phyloP scores from a whole-genome alignment of 2,329 filamentous ascomycete species.

The Fusarium sp. region DNA sequence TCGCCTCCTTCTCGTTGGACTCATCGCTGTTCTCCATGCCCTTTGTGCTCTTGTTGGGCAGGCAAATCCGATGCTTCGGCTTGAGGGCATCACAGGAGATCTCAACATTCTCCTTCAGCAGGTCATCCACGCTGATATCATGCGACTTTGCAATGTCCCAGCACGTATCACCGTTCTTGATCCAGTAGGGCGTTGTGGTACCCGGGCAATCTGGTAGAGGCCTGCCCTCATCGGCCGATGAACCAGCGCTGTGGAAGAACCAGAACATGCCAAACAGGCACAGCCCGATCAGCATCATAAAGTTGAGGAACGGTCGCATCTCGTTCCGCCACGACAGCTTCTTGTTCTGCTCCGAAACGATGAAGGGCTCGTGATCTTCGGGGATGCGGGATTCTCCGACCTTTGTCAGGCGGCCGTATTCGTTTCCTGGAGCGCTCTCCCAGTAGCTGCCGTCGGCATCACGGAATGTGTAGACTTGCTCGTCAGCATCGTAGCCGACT shows the following conservation, averaged over 20 bases:
- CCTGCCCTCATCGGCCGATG: slow-evolving; percentile 33
- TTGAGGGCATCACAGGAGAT: slow-evolving; percentile 58
- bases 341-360: slow-evolving; percentile 36
- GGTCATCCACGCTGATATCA: slow-evolving; percentile 54
- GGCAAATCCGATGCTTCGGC: slow-evolving; percentile 55
- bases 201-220: slow-evolving; percentile 42
- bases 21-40: not conserved
- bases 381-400: slow-evolving; percentile 46
- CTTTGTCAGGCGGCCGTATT: slow-evolving; percentile 58
- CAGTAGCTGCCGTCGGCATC: slow-evolving; percentile 58
- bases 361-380: slow-evolving; percentile 47
- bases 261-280: slow-evolving; percentile 60
- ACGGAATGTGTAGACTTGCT: slow-evolving; percentile 60
- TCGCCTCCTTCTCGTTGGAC: not conserved
- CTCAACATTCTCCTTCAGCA: slow-evolving; percentile 55
- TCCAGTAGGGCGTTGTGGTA: slow-evolving; percentile 49
- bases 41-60: slow-evolving; percentile 46
- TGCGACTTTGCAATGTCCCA: slow-evolving; percentile 58
- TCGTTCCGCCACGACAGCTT: slow-evolving; percentile 59
- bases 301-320: slow-evolving; percentile 64
- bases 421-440: slow-evolving; percentile 58
- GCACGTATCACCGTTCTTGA: slow-evolving; percentile 60
- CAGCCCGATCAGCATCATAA: slow-evolving; percentile 61
- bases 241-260: slow-evolving; percentile 50
- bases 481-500: slow-evolving; percentile 64